Base-by-base conservation (phyloP, 2,329 filamentous ascomycete genomes). In the Neodidymelliopsis sp. region DNA sequence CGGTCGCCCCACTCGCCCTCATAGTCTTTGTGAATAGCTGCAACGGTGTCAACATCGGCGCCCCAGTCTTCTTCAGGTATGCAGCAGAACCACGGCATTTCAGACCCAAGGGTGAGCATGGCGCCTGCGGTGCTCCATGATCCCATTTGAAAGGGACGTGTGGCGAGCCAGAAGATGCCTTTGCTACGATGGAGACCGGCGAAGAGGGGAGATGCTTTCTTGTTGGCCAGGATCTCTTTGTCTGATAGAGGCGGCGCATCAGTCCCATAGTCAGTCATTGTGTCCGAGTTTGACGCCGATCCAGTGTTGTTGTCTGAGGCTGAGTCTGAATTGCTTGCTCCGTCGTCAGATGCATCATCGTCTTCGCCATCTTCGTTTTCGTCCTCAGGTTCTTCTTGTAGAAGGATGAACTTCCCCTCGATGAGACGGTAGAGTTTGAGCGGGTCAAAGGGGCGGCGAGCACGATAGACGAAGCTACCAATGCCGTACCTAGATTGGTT, bases 401-500 rank as follows among this genome's bases (percentile, higher is more conserved):
- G 66, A 0, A 77, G 61, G 27, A 77, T 74, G 58, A 76, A 77
- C 25, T 75, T 76, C 41, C 75, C 74, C 40, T 76, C 66, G 1
- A 77, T 61, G 8, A 75, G 65, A 6, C 63, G 63, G 51, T 75
- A 77, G 0, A 77, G 60, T 12, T 74, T 71, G 24, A 71, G 56
- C 4, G 75, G 74, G 31, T 76, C 69, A 41, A 77, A 77, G 0
- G 74, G 74, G 4, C 71, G 64, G 4, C 82, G 76, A 0, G 83
- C 81, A 1, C 79, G 76, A 65, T 90, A 90, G 10, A 90, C 84
- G 57, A 89, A 89, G 63, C 84, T 90, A 25, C 83, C 81, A 9
- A 90, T 86, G 6, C 85, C 85, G 62, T 89, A 89, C 54, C 76
- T 79, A n/a, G n/a, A n/a, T n/a, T n/a, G n/a, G n/a, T n/a, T n/a